Base-by-base conservation (phyloP, 345 rosid genomes). In the Gossypium ekmanianum region DNA sequence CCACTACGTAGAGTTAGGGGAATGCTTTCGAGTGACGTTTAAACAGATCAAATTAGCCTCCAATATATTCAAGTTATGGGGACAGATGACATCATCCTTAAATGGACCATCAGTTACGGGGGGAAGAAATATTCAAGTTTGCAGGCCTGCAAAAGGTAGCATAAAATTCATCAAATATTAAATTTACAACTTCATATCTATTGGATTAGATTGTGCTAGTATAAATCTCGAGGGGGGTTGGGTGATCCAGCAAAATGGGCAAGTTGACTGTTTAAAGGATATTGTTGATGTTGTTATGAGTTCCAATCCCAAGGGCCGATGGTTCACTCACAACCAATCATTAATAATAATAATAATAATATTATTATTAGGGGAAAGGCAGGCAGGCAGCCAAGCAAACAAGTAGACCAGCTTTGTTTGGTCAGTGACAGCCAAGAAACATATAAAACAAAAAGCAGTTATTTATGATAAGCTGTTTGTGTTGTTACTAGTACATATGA, bases 291-390 rank as follows among this genome's bases (percentile, higher is more conserved):
- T 41, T 18, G 45, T 16, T 27, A 18, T 27, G 29, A 72, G 55
- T 68, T 72, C 62, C 75, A 56, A 56, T 45, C 9, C 45, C 76
- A 26, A 75, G 70, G 71, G 77, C 20, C 65, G 88, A 81, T 79
- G 73, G 84, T 73, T 84, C 79, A 82, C 68, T 86, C 86, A 80
- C 83, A 89, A 64, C 87, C 83, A 87, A 79, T 76, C 58, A 74
- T 34, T 80, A 80, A 71, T 54, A 54, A 55, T 18, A 20, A 55
- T 7, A 27, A 2, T 27, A 27, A 0, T 27, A 29, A 3, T 34
- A 34, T 29, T 29, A 29, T 29, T 29, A 8, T 54, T 57, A 73
- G 56, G 29, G 61, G 44, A 26, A 77, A 68, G 24, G 11, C 26
- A 55, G 59, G 11, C 26, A 18, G 59, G 3, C 58, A 55, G 59